Evolutionary conservation across 441 rosid species (phyloP).

Genomic region (Pelargonium australe): DNA sequence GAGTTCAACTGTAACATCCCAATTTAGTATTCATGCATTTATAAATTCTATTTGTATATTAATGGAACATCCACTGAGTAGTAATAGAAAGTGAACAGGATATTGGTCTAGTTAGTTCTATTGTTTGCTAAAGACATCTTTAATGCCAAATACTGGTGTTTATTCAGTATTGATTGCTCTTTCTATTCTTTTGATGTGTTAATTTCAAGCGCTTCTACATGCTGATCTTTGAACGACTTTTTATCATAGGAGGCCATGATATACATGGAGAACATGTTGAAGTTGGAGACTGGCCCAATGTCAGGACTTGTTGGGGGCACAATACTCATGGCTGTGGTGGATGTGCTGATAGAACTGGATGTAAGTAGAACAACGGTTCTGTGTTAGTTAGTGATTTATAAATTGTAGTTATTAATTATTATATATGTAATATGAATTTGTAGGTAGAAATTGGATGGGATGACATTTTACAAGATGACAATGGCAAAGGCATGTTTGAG

Average conservation of each 20-base stretch:
- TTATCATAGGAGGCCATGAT: slow-evolving; percentile 34
- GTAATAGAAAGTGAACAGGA: background rate
- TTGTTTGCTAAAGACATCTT: background rate
- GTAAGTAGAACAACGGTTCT: slow-evolving; percentile 38
- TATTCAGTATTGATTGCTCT: background rate
- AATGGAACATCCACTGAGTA: too few species aligned
- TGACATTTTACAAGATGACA: slow-evolving; percentile 58
- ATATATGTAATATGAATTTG: slow-evolving; percentile 13
- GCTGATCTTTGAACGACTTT: background rate
- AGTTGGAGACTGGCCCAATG: slow-evolving; percentile 59
- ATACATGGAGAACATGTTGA: slow-evolving; percentile 69
- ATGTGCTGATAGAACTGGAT: slow-evolving; percentile 66
- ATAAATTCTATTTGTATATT: too few species aligned
- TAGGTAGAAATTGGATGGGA: slow-evolving; percentile 76
- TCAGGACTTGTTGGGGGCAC: slow-evolving; percentile 61
- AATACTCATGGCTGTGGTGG: slow-evolving; percentile 59
- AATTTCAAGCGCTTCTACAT: background rate
- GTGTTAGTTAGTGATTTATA: background rate
- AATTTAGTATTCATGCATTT: background rate
- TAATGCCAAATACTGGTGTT: background rate
- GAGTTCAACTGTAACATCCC: slow-evolving; percentile 24
- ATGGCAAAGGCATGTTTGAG: slow-evolving; percentile 63
- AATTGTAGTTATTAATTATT: slow-evolving; percentile 5
- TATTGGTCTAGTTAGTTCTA: background rate
- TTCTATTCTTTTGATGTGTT: background rate